Base-by-base conservation (phyloP, 148 eudicot species). In the Bassia scoparia region DNA sequence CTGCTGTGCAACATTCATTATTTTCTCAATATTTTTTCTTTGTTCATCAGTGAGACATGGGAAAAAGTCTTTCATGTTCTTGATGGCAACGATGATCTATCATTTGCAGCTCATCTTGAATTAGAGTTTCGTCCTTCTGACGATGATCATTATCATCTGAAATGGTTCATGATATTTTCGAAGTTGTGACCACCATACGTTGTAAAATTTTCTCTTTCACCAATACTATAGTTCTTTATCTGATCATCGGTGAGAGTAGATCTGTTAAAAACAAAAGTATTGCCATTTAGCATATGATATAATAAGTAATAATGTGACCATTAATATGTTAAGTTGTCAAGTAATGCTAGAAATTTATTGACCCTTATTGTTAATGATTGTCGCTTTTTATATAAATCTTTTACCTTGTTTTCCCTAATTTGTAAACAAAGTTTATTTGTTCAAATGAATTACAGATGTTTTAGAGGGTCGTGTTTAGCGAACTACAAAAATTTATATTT, bases 21-120 rank as follows among this genome's bases (percentile, higher is more conserved):
- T 56, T 9, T 34, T 38, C 13, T 24, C 52, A n/a, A 35, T 62
- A 64, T 0, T 53, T 15, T 0, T 24, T 14, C 12, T 30, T 34
- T 80, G 54, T 16, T 69, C 74, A 35, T 37, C 18, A 16, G 17
- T 65, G 2, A 66, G 33, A 8, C 7, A 10, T 0, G 62, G n/a
- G 15, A 50, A 12, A 13, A 0, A 64, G 35, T 5, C 4, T 16
- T 0, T 53, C 29, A 52, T 65, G 64, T 12, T 74, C 64, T 2
- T 14, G 4, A 21, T 20, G n/a, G 27, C 11, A 74, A 27, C 2
- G n/a, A 6, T 33, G 12, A 8, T 49, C 41, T n/a, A 53, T 65
- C 71, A 27, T 65, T 1, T 27, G 4, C 0, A 74, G 35, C 24
- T 66, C 77, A 54, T 74, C 71, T 16, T 23, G 18, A 16, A 74